Base-by-base conservation (phyloP, 1,139 yeast genomes). In the Williopsis jadinii region DNA sequence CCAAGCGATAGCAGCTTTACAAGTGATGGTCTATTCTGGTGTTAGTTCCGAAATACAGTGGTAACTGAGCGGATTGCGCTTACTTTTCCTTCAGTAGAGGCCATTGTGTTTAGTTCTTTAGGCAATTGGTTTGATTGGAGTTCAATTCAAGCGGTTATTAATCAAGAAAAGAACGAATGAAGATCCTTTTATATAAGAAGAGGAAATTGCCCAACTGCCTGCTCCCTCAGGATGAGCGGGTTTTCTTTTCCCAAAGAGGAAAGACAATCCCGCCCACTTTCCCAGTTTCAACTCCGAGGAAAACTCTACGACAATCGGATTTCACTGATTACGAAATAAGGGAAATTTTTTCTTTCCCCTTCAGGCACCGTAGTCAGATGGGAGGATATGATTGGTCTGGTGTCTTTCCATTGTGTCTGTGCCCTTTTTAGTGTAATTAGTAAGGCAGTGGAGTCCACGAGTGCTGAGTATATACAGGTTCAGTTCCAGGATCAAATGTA, bases 1-100 rank as follows among this genome's bases (percentile, higher is more conserved):
- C 94, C 97, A 92, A 50, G 97, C 97, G 56, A 92, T 86, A 40
- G 98, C 98, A 42, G 98, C 98, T 63, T 80, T 75, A 72, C 97
- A 92, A 40, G 80, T 77, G 62, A 92, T 88, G 48, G 87, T 76
- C 75, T 84, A 62, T 42, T 11, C n/a, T 19, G 14, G 9, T 28
- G 36, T 32, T 31, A 36, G 34, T 32, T 33, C 5, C 9, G 19
- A 11, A 35, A 15, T 5, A n/a, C 12, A 35, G 12, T 29, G 28
- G 11, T 10, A 12, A 11, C n/a, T 11, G 10, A n/a, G 26, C 6
- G 6, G 6, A 9, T 9, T n/a, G 34, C 4, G 33, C 41, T 12
- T n/a, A 38, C 41, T 36, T 39, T 29, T 10, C 42, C 42, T 10
- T 12, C 37, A 12, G 41, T 38, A 32, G 41, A 38, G 32, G 31